These are phyloP conservation scores for Fonsecaea multimorphosa DNA, from an alignment of 2,329 filamentous ascomycete genomes.

Conservation along the genomic window DNA sequence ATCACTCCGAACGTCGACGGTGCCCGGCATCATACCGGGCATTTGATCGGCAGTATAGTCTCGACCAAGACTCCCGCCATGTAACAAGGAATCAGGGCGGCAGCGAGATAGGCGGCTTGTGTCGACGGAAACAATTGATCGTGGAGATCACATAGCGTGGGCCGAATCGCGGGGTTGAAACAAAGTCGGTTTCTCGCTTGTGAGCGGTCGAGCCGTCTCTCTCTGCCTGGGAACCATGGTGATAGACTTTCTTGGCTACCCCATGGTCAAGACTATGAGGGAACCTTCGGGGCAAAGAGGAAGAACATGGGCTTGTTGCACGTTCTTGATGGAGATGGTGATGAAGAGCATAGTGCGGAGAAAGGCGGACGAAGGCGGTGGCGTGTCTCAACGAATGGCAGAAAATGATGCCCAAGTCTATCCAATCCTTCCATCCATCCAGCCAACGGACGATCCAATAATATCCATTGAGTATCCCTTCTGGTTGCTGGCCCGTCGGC, in stretches of 20 bases:
- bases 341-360: background rate
- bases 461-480: too few species aligned
- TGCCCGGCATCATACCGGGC: constrained; percentile 6
- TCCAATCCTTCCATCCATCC: too few species aligned
- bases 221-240: background rate
- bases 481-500: background rate
- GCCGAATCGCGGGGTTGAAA: constrained; percentile 13
- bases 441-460: too few species aligned
- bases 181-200: background rate
- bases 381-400: background rate
- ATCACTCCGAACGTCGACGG: constrained; percentile 3
- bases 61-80: background rate
- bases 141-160: background rate
- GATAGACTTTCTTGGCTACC: background rate
- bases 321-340: background rate
- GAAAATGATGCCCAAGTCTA: too few species aligned
- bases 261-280: background rate
- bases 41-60: constrained; percentile 3
- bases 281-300: background rate
- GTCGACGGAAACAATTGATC: background rate
- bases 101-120: background rate
- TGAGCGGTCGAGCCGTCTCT: too few species aligned
- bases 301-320: background rate
- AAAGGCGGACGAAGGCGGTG: constrained; percentile 11
- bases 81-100: background rate